Conservation (phyloP, 1,139 yeast genomes). For the Blastobotrys proliferans region DNA sequence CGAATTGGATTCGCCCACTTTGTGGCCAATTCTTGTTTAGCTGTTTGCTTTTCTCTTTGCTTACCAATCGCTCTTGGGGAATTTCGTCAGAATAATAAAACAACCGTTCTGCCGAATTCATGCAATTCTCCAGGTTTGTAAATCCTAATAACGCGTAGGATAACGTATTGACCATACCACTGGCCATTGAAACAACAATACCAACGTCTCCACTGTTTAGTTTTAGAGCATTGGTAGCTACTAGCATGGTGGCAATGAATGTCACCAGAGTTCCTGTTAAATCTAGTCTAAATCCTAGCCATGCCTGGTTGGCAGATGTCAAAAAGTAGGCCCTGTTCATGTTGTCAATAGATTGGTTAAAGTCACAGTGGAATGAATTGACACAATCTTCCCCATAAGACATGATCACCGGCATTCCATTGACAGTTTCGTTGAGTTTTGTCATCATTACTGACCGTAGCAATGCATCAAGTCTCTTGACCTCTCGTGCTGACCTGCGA, state of each 20-base stretch:
- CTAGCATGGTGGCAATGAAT: constrained; percentile 50
- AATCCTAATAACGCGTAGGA: constrained; percentile 39
- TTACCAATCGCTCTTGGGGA: constrained; percentile 65
- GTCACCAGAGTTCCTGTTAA: constrained; percentile 45
- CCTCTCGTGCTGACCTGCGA: constrained; percentile 73
- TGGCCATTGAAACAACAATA: constrained; percentile 51
- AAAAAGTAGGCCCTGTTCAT: constrained; percentile 71
- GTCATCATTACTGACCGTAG: constrained; percentile 73
- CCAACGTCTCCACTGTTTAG: constrained; percentile 67
- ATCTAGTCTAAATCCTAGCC: constrained; percentile 68
- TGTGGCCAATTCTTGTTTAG: constrained; percentile 33
- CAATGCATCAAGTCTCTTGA: constrained; percentile 75
- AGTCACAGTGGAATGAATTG: constrained; percentile 46
- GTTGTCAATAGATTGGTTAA: constrained; percentile 49
- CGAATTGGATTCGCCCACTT: constrained; percentile 51
- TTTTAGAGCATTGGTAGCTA: constrained; percentile 58
- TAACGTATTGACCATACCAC: constrained; percentile 27
- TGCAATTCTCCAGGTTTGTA: constrained; percentile 70
- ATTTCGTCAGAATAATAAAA: constrained; percentile 61
- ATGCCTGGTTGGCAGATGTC: constrained; percentile 67
- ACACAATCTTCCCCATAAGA: constrained; percentile 49
- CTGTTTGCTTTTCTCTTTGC: no score
- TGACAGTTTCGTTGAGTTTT: constrained; percentile 69
- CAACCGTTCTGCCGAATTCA: constrained; percentile 76
- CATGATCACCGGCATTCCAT: constrained; percentile 67